Evolutionary conservation across 148 eudicot species (phyloP).

Genomic region (Fagopyrum homotropicum): DNA sequence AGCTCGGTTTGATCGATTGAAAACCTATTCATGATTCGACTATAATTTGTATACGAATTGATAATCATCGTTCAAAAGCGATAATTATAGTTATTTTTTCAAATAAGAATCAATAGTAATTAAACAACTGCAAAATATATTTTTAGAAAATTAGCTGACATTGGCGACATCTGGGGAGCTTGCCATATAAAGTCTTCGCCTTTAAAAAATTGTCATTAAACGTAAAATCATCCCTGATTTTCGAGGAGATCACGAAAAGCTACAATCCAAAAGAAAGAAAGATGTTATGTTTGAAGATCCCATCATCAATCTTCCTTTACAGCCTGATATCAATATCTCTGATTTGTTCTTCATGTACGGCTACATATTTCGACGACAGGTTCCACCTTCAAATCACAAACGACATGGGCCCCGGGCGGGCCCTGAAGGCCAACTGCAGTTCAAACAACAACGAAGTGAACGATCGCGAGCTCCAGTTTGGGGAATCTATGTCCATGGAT

Average conservation of each 20-base stretch:
- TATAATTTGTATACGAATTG: too few species aligned
- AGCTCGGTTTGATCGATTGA: too few species aligned
- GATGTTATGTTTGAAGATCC: neutral
- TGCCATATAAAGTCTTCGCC: neutral
- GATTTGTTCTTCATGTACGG: neutral
- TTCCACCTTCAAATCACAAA: neutral
- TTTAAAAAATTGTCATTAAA: neutral
- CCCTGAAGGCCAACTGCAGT: neutral
- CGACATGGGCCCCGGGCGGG: constrained; percentile 3
- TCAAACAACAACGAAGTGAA: constrained; percentile 5
- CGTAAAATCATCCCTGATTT: neutral
- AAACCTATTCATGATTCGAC: too few species aligned
- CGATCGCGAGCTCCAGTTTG: neutral
- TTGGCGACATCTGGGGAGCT: too few species aligned
- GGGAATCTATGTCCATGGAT: neutral
- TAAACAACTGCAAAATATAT: too few species aligned
- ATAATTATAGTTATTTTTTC: too few species aligned
- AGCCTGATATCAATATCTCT: neutral
- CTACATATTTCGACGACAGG: neutral
- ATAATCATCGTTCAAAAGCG: too few species aligned
- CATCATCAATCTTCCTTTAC: neutral
- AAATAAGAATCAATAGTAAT: too few species aligned
- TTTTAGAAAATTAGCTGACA: too few species aligned
- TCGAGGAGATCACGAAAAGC: too few species aligned
- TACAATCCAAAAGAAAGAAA: too few species aligned